Conservation (phyloP, 768 basidiomycete species). For the Suillus paluster region DNA sequence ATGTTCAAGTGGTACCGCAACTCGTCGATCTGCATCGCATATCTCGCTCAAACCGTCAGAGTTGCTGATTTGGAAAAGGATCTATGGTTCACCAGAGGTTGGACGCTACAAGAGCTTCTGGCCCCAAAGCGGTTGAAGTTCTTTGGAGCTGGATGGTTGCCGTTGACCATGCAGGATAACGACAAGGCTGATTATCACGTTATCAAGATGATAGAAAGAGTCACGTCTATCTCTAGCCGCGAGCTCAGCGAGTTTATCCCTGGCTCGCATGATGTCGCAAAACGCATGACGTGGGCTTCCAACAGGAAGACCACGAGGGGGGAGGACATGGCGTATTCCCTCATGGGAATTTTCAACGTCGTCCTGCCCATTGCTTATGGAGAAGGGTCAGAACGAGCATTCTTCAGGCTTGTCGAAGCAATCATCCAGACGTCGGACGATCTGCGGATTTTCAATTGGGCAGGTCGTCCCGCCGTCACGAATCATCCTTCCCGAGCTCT, state of each 20-base stretch:
- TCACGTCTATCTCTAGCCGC: neutral
- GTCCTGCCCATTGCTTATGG: slow-evolving; percentile 18
- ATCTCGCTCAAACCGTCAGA: slow-evolving; percentile 7
- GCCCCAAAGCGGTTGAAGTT: slow-evolving; percentile 18
- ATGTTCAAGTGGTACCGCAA: slow-evolving; percentile 22
- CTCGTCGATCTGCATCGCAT: slow-evolving; percentile 15
- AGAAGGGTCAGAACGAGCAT: slow-evolving; percentile 16
- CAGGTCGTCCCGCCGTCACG: slow-evolving; percentile 1
- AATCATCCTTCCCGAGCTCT: slow-evolving; percentile 2
- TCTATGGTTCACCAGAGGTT: slow-evolving; percentile 19
- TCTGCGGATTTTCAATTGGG: slow-evolving; percentile 10
- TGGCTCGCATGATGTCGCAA: slow-evolving; percentile 2
- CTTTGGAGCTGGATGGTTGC: slow-evolving; percentile 13
- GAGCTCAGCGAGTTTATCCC: neutral
- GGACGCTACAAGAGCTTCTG: slow-evolving; percentile 10
- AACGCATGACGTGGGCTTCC: slow-evolving; percentile 15
- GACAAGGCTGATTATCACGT: slow-evolving; percentile 4
- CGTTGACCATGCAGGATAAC: neutral
- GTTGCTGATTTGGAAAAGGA: slow-evolving; percentile 8
- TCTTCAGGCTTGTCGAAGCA: slow-evolving; percentile 10
- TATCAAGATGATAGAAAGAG: slow-evolving; percentile 1
- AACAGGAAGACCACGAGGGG: slow-evolving; percentile 18
- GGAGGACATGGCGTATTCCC: slow-evolving; percentile 20
- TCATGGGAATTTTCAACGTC: slow-evolving; percentile 19
- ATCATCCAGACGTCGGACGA: slow-evolving; percentile 7